These are phyloP conservation scores for Pulveroboletus ravenelii DNA, from an alignment of 768 basidiomycete genomes.

Conservation along the genomic window DNA sequence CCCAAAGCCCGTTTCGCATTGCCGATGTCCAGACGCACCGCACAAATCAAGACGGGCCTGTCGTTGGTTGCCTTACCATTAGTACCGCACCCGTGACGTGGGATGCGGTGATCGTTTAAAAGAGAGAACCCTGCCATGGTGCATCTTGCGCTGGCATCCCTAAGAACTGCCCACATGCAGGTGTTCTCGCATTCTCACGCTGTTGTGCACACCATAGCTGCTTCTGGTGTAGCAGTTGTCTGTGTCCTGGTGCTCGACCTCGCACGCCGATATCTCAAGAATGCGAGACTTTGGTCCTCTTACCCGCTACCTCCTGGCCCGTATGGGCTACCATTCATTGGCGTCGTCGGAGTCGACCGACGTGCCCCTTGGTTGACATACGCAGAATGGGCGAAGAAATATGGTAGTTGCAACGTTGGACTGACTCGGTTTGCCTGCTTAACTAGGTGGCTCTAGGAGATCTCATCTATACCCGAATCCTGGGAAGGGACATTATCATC, in stretches of 20 bases:
- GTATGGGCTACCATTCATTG: slow-evolving; percentile 33
- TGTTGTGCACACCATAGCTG: slow-evolving; percentile 5
- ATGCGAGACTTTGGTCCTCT: neutral
- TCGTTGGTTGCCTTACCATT: too few relatives aligned
- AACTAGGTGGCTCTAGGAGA: slow-evolving; percentile 27
- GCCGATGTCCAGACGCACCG: too few relatives aligned
- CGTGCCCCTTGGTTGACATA: slow-evolving; percentile 35
- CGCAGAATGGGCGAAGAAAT: slow-evolving; percentile 35
- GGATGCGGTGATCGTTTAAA: too few relatives aligned
- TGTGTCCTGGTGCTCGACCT: slow-evolving; percentile 10
- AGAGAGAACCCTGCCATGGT: too few relatives aligned
- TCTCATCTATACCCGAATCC: slow-evolving; percentile 45
- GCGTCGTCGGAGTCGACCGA: slow-evolving; percentile 33
- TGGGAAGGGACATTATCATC: slow-evolving; percentile 43
- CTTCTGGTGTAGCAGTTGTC: slow-evolving; percentile 2
- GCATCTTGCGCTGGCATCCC: too few relatives aligned
- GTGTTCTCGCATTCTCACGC: neutral
- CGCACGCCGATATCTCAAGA: slow-evolving; percentile 4
- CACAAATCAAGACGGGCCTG: too few relatives aligned
- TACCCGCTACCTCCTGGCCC: slow-evolving; percentile 37
- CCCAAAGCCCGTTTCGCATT: too few relatives aligned
- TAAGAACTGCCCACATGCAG: neutral
- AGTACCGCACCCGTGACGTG: too few relatives aligned
- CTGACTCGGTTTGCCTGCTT: neutral
- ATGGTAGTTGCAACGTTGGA: slow-evolving; percentile 23